Evolutionary conservation across 2,329 filamentous ascomycete genomes (phyloP).

Genomic region (Xylaria multiplex): DNA sequence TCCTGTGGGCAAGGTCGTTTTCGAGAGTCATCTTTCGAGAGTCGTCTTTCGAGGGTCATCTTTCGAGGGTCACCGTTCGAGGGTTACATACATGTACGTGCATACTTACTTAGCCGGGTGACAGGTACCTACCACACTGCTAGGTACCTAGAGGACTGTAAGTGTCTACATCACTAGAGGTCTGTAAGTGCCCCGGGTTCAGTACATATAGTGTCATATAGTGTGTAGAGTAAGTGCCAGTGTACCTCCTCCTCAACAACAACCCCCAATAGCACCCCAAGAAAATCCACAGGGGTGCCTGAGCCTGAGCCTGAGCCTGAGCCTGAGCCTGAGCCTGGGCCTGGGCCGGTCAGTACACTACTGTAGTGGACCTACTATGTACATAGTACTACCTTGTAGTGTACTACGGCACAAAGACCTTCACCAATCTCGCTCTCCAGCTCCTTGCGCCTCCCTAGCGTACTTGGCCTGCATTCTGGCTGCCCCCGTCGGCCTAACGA

Average conservation of each 20-base stretch:
- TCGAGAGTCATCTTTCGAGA: too few species aligned
- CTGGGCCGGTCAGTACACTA: neutral
- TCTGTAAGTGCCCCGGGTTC: too few species aligned
- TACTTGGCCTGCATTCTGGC: conserved; percentile 2
- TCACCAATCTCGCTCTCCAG: conserved; percentile 5
- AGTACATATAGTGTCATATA: too few species aligned
- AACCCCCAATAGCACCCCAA: neutral
- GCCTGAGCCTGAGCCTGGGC: conserved; percentile 18
- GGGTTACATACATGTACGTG: too few species aligned
- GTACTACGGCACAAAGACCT: too few species aligned
- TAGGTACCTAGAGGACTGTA: neutral
- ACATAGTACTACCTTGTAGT: too few species aligned
- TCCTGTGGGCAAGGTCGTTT: conserved; percentile 15
- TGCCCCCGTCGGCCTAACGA: conserved; percentile 8
- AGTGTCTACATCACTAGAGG: too few species aligned
- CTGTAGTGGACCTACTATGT: too few species aligned
- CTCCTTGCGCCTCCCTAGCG: neutral
- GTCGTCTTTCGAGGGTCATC: too few species aligned
- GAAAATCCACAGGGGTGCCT: neutral
- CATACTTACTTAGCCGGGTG: neutral
- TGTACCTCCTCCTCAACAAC: neutral
- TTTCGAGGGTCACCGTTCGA: too few species aligned
- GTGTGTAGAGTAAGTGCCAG: too few species aligned
- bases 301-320: conserved; percentile 1
- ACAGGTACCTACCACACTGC: neutral